Evolutionary conservation across 345 rosid species (phyloP), one percentile per base, ranked within the genome.

Genomic region (Arabidopsis arenosa): DNA sequence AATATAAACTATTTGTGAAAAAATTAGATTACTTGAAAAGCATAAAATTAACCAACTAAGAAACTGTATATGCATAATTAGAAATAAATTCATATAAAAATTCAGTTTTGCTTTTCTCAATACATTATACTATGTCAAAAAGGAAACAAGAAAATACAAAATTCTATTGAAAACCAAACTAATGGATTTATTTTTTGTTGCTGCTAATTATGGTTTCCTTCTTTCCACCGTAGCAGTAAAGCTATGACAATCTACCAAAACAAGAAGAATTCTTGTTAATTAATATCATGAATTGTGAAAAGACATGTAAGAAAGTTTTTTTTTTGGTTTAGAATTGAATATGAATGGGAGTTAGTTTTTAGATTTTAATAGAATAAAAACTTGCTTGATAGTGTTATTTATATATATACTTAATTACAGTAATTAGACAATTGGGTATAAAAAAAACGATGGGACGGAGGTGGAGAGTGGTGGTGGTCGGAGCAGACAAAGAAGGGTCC

Each of bases 401-500:
- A 53, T 53, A 12, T 8, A 58, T 35, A 2, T 58, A 35, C 15
- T 35, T 9, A 36, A 58, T 32, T 57, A 56, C 2, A 23, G 26
- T 6, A 17, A 3, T 18, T 14, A 5, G 35, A 5, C 11, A n/a
- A 53, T 26, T 30, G 30, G 3, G 21, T 26, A 28, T 1, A 0
- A 15, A 10, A 23, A 30, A 28, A 18, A 47, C 17, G 66, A 75
- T 58, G 67, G 61, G 74, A 68, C 37, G 41, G 43, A 66, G 48
- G 37, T 30, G 49, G 30, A 36, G 57, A 37, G 62, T 68, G 62
- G 72, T 49, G 58, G 53, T 66, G 79, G 73, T 67, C 61, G 68
- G 73, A 7, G 47, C 57, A 75, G 79, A 75, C 79, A 75, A 60
- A 60, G 47, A 9, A 43, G 39, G 73, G 79, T 61, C 79, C 74